Evolutionary conservation across 1,139 yeast genomes (phyloP).

Genomic region (Yamadazyma dushanensis): DNA sequence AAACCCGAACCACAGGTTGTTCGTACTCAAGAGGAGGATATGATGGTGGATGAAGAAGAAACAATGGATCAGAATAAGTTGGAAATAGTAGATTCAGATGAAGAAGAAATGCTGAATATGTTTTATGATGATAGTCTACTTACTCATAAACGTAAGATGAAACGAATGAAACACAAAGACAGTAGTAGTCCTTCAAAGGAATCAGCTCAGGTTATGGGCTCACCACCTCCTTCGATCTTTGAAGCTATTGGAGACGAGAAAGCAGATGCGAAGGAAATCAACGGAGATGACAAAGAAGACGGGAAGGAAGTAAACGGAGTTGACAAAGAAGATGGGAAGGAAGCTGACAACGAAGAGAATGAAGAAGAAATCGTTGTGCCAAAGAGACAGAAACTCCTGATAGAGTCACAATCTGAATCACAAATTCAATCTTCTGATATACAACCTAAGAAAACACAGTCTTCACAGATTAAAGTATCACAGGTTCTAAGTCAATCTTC

Average conservation of each 20-base stretch:
- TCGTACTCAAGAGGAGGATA: conserved; percentile 18
- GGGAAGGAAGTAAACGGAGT: not conserved
- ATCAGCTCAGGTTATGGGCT: conserved; percentile 6
- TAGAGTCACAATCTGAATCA: conserved; percentile 9
- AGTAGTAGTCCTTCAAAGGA: conserved; percentile 11
- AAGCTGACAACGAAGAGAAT: conserved; percentile 6
- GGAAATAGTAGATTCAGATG: conserved; percentile 19
- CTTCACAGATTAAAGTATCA: not conserved
- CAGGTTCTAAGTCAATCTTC: conserved; percentile 5
- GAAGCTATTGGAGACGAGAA: not conserved
- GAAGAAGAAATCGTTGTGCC: conserved; percentile 16
- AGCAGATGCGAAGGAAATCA: not conserved
- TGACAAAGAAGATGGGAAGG: not conserved
- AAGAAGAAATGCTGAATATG: conserved; percentile 13
- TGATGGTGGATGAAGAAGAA: not conserved
- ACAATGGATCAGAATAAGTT: conserved; percentile 7
- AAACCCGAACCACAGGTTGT: conserved; percentile 17
- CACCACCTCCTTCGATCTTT: conserved; percentile 6
- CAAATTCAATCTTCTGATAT: not conserved
- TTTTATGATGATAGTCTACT: conserved; percentile 17
- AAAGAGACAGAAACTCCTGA: conserved; percentile 9
- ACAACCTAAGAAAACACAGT: not conserved
- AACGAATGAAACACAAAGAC: conserved; percentile 1
- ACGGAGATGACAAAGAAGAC: not conserved
- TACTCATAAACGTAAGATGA: conserved; percentile 12